Conservation (phyloP, 768 basidiomycete species). For the Boletus rex-veris region DNA sequence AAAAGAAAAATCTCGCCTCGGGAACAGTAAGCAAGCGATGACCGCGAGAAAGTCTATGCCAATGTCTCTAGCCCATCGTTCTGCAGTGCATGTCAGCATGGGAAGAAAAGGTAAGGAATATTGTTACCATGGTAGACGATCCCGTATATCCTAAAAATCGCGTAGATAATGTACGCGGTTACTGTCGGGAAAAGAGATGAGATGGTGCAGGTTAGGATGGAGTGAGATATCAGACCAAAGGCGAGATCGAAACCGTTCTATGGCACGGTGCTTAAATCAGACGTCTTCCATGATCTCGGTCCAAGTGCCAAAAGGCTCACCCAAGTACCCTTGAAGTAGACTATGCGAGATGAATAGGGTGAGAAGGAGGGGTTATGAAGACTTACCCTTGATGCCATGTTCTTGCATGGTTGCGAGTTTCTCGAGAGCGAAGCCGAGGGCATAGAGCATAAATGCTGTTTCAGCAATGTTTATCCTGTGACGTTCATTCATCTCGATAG, state of each 20-base stretch:
- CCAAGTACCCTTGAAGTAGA: conserved; percentile 85
- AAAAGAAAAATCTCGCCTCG: conserved; percentile 49
- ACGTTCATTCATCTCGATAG: conserved; percentile 69
- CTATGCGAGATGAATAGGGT: conserved; percentile 35
- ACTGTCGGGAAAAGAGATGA: conserved; percentile 41
- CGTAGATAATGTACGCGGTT: conserved; percentile 74
- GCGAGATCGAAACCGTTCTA: conserved; percentile 93
- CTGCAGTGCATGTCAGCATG: conserved; percentile 33
- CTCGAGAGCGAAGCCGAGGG: conserved; percentile 83
- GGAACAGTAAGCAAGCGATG: conserved; percentile 89
- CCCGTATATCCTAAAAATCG: conserved; percentile 74
- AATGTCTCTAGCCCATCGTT: conserved; percentile 58
- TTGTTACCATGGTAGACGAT: conserved; percentile 53
- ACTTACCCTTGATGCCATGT: conserved; percentile 81
- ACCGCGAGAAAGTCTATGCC: conserved; percentile 85
- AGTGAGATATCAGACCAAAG: conserved; percentile 53
- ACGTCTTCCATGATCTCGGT: conserved; percentile 8
- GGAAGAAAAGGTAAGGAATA: neutral
- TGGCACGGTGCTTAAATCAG: conserved; percentile 7
- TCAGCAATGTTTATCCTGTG: conserved; percentile 66
- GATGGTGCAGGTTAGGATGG: neutral
- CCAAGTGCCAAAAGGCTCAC: conserved; percentile 35
- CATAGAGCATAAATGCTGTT: conserved; percentile 71
- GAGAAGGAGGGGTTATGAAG: neutral
- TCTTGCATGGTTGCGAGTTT: conserved; percentile 95